Base-by-base conservation (phyloP, 176 grass and related monocot species). In the Pharus latifolius region DNA sequence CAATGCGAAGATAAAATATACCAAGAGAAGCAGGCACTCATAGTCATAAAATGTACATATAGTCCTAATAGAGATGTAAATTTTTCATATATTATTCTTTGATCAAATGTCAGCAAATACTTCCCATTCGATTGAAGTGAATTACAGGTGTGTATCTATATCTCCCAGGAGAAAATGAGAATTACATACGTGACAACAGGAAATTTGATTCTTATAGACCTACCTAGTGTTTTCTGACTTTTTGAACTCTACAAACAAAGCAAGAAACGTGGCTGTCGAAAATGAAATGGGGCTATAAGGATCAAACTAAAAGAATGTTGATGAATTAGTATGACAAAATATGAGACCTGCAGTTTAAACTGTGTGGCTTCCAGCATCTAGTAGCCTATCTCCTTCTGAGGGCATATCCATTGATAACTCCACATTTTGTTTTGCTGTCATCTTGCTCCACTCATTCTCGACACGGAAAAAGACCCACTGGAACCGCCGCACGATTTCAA, bases 391-490 rank as follows among this genome's bases (percentile, higher is more conserved):
- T 66, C 78, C 84, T 74, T 96, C 88, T 1, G 64, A 77, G 32
- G 75, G 81, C 41, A 77, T 44, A 34, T 96, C 88, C 7, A 82
- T 76, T 3, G 92, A 88, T 49, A 96, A 75, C 41, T 96, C 92
- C 26, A 96, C 10, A 44, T 59, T 93, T 72, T 90, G 81, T 40
- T 87, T 98, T 57, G 79, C 60, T 7, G 81, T 81, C 94, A 88
- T 98, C 80, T 91, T 98, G 78, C 85, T 93, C 94, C 94, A 98
- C 71, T 98, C 94, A 3, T 98, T 98, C 81, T 98, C 94, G 3
- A 98, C 89, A 13, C 94, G 89, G 68, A 98, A 98, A 69, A 98
- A 98, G 3, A 98, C 74, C 94, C 94, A 98, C 49, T 98, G 94
- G 62, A 87, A 98, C 66, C 94, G 85, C 55, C 94, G 72, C 72